Percentiles rank a stretch among this genome's conserved stretches.
phyloP scores from a whole-genome alignment of 164 flowering plant genomes.

The Nymphaea colorata region DNA sequence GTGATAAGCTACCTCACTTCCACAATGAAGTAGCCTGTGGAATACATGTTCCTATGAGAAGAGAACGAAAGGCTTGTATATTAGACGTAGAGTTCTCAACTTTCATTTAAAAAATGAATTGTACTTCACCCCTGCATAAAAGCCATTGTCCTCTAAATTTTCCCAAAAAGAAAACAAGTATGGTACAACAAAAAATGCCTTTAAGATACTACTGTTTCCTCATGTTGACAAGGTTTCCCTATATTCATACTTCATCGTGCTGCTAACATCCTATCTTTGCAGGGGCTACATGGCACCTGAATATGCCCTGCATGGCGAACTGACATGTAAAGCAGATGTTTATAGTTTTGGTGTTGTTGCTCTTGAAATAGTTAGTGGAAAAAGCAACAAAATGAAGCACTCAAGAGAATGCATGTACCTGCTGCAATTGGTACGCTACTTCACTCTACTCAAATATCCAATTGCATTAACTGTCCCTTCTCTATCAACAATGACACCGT shows the following conservation, averaged over 20 bases:
- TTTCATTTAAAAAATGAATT: neutral
- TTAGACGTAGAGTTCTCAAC: neutral
- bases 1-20: no score
- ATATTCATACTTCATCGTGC: neutral
- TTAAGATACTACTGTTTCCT: neutral
- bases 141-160: no score
- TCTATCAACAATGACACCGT: neutral
- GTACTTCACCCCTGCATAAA: neutral
- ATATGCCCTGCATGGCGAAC: constrained; percentile 72
- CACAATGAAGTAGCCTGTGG: neutral
- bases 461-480: neutral
- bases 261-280: constrained; percentile 3
- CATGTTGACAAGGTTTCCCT: neutral
- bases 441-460: neutral
- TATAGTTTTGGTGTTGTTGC: constrained; percentile 80
- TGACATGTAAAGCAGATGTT: constrained; percentile 62
- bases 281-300: constrained; percentile 80
- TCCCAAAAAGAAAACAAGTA: no score
- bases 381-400: constrained; percentile 67
- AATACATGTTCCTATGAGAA: neutral
- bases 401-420: constrained; percentile 55
- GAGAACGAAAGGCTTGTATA: no score
- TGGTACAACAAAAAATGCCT: no score
- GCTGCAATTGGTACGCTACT: constrained; percentile 52
- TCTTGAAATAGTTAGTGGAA: constrained; percentile 59